Conservation (phyloP, 257 asterid species). For the Paulownia fortunei region DNA sequence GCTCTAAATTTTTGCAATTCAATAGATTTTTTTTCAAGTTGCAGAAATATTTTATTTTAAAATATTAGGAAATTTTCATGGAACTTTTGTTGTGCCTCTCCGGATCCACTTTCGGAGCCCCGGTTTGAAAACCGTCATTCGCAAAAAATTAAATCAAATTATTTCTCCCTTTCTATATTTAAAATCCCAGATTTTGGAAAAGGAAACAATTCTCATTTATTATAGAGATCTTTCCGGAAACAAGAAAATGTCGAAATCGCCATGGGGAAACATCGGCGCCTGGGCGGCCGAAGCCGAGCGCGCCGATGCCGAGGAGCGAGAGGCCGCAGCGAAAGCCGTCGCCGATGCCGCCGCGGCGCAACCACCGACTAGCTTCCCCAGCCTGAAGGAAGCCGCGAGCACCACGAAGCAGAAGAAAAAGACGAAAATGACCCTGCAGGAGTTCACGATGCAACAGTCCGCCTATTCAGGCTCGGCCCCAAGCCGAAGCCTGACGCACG, state of each 20-base stretch:
- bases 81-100: slow-evolving; percentile 4
- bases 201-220: slow-evolving; percentile 1
- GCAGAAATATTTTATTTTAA: not conserved
- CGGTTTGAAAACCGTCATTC: slow-evolving; percentile 16
- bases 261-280: slow-evolving; percentile 92
- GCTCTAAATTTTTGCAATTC: not conserved
- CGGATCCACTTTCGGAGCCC: slow-evolving; percentile 47
- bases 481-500: slow-evolving; percentile 61
- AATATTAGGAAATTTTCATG: slow-evolving; percentile 22
- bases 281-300: slow-evolving; percentile 99
- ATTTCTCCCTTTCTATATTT: slow-evolving; percentile 16
- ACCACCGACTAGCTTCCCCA: slow-evolving; percentile 54
- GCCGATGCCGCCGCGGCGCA: slow-evolving; percentile 63
- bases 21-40: not conserved
- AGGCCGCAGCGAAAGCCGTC: slow-evolving; percentile 61
- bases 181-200: slow-evolving; percentile 22
- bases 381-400: slow-evolving; percentile 66
- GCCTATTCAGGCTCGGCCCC: slow-evolving; percentile 34
- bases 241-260: slow-evolving; percentile 86
- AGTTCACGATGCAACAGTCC: slow-evolving; percentile 58
- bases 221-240: slow-evolving; percentile 24
- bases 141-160: slow-evolving; percentile 3
- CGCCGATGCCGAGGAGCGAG: slow-evolving; percentile 85
- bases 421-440: slow-evolving; percentile 77
- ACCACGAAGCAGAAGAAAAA: slow-evolving; percentile 76